phyloP scores from a whole-genome alignment of 176 grass and related monocot genomes.

The Triticum turgidum region DNA sequence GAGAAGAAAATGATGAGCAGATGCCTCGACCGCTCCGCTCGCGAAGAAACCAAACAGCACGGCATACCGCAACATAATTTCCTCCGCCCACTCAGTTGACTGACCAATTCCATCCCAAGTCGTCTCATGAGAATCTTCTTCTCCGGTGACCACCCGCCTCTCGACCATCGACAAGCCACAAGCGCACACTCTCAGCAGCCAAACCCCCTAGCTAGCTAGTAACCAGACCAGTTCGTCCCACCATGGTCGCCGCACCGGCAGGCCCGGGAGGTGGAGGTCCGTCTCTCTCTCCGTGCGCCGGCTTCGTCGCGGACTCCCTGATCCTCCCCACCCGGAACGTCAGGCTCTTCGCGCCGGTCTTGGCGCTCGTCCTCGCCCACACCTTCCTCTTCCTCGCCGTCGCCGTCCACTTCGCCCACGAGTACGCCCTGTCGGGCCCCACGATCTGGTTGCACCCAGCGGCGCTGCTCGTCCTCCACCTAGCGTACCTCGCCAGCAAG shows the following conservation, averaged over 20 bases:
- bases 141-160: neutral
- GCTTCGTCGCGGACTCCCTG: slow-evolving; percentile 14
- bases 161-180: neutral
- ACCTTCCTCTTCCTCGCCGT: slow-evolving; percentile 7
- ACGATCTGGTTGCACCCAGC: neutral
- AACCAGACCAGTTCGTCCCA: neutral
- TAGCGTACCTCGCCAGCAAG: too few species aligned
- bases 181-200: too few species aligned
- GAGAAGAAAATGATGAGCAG: too few species aligned
- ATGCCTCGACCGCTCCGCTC: too few species aligned
- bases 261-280: neutral
- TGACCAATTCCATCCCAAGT: neutral
- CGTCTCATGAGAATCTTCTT: neutral
- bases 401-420: neutral
- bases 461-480: too few species aligned
- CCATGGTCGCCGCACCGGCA: neutral
- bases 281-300: neutral
- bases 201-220: neutral
- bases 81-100: neutral
- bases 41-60: too few species aligned
- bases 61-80: too few species aligned
- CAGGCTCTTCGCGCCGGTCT: neutral
- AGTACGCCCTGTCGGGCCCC: neutral
- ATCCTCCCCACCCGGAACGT: slow-evolving; percentile 32
- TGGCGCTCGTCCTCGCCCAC: slow-evolving; percentile 24